Evolutionary conservation across 495 filamentous ascomycete species (phyloP).

Genomic region (Aspergillus biplanus): DNA sequence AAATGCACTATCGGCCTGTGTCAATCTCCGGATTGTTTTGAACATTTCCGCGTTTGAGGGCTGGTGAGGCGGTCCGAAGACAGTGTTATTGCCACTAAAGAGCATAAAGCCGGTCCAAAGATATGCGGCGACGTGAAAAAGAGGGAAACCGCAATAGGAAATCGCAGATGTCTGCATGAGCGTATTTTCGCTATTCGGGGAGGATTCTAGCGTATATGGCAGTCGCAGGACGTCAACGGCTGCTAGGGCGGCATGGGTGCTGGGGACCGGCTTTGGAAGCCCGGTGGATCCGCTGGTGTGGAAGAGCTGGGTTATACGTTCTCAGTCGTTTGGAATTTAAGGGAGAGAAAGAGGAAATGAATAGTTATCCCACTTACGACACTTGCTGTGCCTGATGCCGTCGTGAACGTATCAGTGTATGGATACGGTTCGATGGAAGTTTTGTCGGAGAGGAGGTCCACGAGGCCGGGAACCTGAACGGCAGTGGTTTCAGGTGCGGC

Average conservation of each 20-base stretch:
- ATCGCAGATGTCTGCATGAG: slow-evolving; percentile 1
- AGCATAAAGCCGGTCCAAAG: slow-evolving; percentile 2
- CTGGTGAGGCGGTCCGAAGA: slow-evolving; percentile 13
- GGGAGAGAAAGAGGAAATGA: no score
- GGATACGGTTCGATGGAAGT: slow-evolving; percentile 4
- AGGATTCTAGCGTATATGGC: neutral
- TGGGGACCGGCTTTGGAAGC: slow-evolving; percentile 39
- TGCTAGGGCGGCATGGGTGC: slow-evolving; percentile 13
- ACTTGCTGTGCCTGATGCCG: neutral
- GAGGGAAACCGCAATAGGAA: slow-evolving; percentile 11
- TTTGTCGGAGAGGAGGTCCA: slow-evolving; percentile 4
- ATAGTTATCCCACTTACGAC: neutral
- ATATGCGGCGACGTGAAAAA: slow-evolving; percentile 23
- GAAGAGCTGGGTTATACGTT: slow-evolving; percentile 14
- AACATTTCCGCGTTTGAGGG: slow-evolving; percentile 10
- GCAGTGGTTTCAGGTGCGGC: neutral
- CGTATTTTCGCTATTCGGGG: neutral
- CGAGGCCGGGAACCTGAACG: slow-evolving; percentile 8
- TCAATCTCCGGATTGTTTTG: neutral
- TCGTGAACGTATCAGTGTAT: slow-evolving; percentile 10
- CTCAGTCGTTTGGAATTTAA: neutral
- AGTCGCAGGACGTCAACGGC: slow-evolving; percentile 1
- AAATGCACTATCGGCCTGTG: slow-evolving; percentile 10
- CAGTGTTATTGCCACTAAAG: slow-evolving; percentile 1
- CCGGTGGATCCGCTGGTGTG: slow-evolving; percentile 50